Percentiles rank a stretch among this genome's conserved stretches.
Conservation (phyloP, 768 basidiomycete genomes). For the Lentinula detonsa region DNA sequence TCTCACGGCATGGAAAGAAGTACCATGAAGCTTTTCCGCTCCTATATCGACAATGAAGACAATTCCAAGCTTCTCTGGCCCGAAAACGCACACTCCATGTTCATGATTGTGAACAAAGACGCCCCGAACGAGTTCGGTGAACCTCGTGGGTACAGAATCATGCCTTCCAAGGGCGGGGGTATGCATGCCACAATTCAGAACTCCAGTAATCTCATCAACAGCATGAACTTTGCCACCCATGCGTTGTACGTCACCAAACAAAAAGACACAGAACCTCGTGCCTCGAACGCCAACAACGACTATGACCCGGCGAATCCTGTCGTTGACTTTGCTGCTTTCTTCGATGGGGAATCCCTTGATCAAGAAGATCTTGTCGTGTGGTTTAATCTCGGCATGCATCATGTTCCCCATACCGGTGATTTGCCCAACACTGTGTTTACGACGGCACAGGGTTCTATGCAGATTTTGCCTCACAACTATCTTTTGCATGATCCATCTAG, state of each 20-base stretch:
- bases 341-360: conserved; percentile 41
- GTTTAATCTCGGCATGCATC: conserved; percentile 27
- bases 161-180: conserved; percentile 37
- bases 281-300: conserved; percentile 42
- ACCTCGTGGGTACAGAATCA: conserved; percentile 41
- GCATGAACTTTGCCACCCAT: conserved; percentile 49
- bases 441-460: conserved; percentile 15
- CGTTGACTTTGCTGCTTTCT: conserved; percentile 47
- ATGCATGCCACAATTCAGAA: conserved; percentile 22
- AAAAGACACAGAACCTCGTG: conserved; percentile 44
- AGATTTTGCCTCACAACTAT: conserved; percentile 16
- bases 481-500: conserved; percentile 15
- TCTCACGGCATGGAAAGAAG: conserved; percentile 25
- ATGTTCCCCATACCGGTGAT: conserved; percentile 17
- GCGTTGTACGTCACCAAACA: conserved; percentile 40
- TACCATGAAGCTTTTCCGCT: conserved; percentile 26
- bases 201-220: conserved; percentile 33
- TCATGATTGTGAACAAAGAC: conserved; percentile 36
- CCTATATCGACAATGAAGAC: conserved; percentile 36
- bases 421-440: conserved; percentile 17
- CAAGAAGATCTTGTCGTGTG: conserved; percentile 46
- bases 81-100: conserved; percentile 39
- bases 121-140: conserved; percentile 40
- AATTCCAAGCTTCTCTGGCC: conserved; percentile 38
- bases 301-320: conserved; percentile 41